phyloP scores from a whole-genome alignment of 306 rosid species.

The Pyrus communis region DNA sequence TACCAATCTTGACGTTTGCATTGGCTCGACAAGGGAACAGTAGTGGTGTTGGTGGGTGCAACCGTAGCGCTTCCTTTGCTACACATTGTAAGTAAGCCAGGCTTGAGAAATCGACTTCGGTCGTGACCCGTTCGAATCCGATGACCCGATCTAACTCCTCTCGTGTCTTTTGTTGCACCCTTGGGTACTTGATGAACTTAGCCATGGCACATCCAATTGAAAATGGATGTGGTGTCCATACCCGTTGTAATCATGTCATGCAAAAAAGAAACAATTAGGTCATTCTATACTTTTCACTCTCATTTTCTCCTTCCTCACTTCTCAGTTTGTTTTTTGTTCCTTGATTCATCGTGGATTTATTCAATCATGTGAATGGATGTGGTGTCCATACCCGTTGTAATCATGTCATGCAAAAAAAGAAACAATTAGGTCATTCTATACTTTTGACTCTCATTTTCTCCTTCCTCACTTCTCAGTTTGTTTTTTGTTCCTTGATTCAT shows the following conservation, averaged over 20 bases:
- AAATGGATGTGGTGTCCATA: constrained; percentile 69
- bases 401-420: constrained; percentile 52
- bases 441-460: no score
- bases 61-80: constrained; percentile 57
- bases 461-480: no score
- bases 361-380: no score
- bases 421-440: no score
- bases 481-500: no score
- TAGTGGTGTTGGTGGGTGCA: constrained; percentile 88
- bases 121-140: constrained; percentile 44
- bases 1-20: constrained; percentile 60
- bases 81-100: neutral
- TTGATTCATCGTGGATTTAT: no score
- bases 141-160: constrained; percentile 46
- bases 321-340: no score
- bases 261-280: neutral
- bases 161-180: constrained; percentile 76
- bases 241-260: constrained; percentile 93
- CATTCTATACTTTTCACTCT: no score
- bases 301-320: no score
- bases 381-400: constrained; percentile 91
- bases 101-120: no score
- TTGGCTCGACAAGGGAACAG: constrained; percentile 82
- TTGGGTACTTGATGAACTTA: constrained; percentile 58
- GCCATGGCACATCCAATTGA: constrained; percentile 90